phyloP scores from a whole-genome alignment of 139 green algal genomes.

The Deuterostichococcus epilithicus region DNA sequence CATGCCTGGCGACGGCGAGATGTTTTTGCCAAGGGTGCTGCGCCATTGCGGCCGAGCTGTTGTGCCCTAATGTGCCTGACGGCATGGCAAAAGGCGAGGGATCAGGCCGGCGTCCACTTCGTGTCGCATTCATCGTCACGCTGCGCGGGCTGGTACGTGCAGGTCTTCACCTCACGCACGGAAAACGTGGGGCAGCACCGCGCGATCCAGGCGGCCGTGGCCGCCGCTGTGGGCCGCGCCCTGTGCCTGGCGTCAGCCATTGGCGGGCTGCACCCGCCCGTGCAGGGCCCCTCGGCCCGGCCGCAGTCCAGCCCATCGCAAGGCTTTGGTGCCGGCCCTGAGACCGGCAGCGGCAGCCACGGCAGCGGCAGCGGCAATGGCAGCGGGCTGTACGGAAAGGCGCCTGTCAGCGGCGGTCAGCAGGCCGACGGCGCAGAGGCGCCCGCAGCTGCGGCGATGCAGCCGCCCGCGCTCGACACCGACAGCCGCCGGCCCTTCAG shows the following conservation, averaged over 20 bases:
- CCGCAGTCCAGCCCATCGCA: too few relatives aligned
- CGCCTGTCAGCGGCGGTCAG: background rate
- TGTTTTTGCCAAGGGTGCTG: too few relatives aligned
- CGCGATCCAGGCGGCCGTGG: conserved; percentile 47
- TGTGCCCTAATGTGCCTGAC: too few relatives aligned
- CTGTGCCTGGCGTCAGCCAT: background rate
- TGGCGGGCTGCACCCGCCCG: too few relatives aligned
- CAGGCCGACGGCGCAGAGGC: too few relatives aligned
- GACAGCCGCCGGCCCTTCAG: background rate
- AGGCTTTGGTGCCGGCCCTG: background rate
- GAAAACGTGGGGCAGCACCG: conserved; percentile 75
- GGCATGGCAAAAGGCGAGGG: too few relatives aligned
- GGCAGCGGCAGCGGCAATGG: conserved; percentile 1
- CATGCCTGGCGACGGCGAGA: too few relatives aligned
- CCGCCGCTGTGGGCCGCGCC: conserved; percentile 24
- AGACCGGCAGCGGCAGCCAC: conserved; percentile 13
- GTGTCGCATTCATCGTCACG: too few relatives aligned
- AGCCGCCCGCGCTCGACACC: background rate
- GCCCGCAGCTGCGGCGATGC: too few relatives aligned
- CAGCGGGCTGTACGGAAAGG: background rate
- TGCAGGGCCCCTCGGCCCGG: background rate
- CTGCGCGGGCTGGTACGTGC: too few relatives aligned
- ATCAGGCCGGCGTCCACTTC: too few relatives aligned
- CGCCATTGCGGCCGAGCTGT: too few relatives aligned
- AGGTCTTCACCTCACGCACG: conserved; percentile 47